Conservation (phyloP, 208 protist species). For the Leishmania turanica region DNA sequence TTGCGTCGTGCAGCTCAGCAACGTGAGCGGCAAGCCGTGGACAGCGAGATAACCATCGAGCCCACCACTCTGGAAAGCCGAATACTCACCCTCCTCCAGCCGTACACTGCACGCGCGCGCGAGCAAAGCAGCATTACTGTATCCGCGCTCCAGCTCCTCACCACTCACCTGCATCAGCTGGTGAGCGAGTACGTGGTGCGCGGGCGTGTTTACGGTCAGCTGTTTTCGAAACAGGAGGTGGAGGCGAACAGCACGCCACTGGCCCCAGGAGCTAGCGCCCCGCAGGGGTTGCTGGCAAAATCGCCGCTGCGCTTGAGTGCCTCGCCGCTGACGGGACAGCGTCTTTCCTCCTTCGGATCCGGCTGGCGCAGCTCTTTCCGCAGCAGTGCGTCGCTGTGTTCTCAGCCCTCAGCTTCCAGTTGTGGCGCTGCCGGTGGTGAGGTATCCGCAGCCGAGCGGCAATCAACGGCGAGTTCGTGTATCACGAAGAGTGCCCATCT, state of each 20-base stretch:
- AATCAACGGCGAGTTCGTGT: background rate
- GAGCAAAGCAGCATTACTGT: constrained; percentile 10
- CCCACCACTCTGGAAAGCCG: constrained; percentile 31
- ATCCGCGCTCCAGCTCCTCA: constrained; percentile 42
- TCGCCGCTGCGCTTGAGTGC: background rate
- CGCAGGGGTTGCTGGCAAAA: background rate
- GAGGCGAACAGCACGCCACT: constrained; percentile 37
- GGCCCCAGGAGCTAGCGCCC: background rate
- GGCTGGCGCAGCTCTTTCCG: constrained; percentile 2
- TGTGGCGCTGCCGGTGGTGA: background rate
- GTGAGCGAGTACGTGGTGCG: constrained; percentile 71
- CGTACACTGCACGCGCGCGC: constrained; percentile 3
- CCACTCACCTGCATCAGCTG: constrained; percentile 54
- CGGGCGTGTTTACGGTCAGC: constrained; percentile 54
- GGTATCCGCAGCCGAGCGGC: background rate
- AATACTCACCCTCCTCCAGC: constrained; percentile 23
- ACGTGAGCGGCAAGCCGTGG: background rate
- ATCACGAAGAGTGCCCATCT: constrained; percentile 26
- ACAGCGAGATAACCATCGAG: background rate
- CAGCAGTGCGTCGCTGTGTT: background rate
- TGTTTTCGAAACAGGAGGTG: constrained; percentile 60
- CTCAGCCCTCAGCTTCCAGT: background rate
- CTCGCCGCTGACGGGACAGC: background rate
- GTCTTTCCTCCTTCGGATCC: background rate
- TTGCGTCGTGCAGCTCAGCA: constrained; percentile 5